A percentile compares a stretch with the other conserved stretches of the same genome.
phyloP scores from a whole-genome alignment of 1,139 yeast species.

The Suhomyces coccinellae region DNA sequence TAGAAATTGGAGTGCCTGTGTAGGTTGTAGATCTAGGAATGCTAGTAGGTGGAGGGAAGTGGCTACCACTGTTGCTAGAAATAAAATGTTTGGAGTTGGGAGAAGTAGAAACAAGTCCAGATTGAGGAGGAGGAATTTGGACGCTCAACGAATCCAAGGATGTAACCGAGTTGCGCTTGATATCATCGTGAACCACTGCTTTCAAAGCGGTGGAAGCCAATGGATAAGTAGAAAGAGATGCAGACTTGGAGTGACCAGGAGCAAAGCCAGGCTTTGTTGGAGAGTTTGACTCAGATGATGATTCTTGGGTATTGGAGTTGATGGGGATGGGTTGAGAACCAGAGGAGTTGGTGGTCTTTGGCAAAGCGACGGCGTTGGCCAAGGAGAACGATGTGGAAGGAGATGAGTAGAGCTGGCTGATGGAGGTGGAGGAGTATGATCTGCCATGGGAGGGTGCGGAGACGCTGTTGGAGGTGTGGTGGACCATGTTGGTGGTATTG shows the following conservation, averaged over 20 bases:
- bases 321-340: constrained; percentile 3
- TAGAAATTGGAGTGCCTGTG: constrained; percentile 41
- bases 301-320: constrained; percentile 3
- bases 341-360: constrained; percentile 11
- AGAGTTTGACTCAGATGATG: constrained; percentile 13
- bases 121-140: constrained; percentile 7
- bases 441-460: constrained; percentile 29
- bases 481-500: constrained; percentile 15
- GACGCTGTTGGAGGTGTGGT: constrained; percentile 5
- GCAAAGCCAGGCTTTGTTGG: constrained; percentile 24
- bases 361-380: constrained; percentile 47
- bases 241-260: constrained; percentile 39
- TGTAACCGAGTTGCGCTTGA: constrained; percentile 23
- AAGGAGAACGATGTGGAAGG: constrained; percentile 56
- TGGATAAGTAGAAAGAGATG: constrained; percentile 37
- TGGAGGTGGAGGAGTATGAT: constrained; percentile 48
- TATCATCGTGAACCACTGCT: constrained; percentile 56
- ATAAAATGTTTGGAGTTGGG: constrained; percentile 11
- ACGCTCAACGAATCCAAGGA: constrained; percentile 19
- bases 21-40: constrained; percentile 46
- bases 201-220: constrained; percentile 67
- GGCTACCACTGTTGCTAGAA: constrained; percentile 9
- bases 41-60: constrained; percentile 18
- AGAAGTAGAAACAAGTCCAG: constrained; percentile 4
- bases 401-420: constrained; percentile 43